phyloP scores from a whole-genome alignment of 2,329 filamentous ascomycete genomes.

The Helicocarpus griseus region DNA sequence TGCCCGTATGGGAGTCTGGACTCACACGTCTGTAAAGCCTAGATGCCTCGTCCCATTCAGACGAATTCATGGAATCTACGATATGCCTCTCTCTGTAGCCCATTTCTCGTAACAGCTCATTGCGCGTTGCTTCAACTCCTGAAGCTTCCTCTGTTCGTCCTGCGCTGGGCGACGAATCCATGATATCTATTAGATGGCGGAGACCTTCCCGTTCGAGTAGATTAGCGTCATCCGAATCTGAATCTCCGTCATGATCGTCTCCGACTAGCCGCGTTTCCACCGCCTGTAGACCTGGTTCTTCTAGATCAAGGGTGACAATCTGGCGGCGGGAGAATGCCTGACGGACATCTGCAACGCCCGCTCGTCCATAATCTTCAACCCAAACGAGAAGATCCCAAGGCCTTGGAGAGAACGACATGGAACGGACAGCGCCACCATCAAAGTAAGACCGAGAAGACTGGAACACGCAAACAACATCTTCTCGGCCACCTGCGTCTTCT shows the following conservation, averaged over 20 bases:
- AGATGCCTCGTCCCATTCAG: constrained; percentile 25
- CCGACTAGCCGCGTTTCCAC: constrained; percentile 23
- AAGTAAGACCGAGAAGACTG: constrained; percentile 63
- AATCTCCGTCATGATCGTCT: constrained; percentile 17
- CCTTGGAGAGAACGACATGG: constrained; percentile 84
- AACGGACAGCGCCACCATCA: constrained; percentile 70
- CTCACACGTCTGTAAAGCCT: constrained; percentile 23
- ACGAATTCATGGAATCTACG: constrained; percentile 34
- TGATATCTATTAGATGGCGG: constrained; percentile 17
- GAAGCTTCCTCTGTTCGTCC: constrained; percentile 11
- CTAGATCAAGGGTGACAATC: constrained; percentile 28
- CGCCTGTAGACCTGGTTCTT: constrained; percentile 25
- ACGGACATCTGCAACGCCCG: constrained; percentile 39
- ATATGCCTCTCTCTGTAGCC: constrained; percentile 34
- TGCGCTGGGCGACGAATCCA: constrained; percentile 9
- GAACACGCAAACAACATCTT: constrained; percentile 65
- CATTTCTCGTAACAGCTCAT: constrained; percentile 29
- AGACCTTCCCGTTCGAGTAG: not conserved
- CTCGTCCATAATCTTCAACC: constrained; percentile 67
- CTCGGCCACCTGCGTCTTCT: constrained; percentile 37
- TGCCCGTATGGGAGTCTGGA: constrained; percentile 19
- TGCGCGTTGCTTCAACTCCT: constrained; percentile 22
- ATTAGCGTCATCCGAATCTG: constrained; percentile 11
- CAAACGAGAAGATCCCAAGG: constrained; percentile 87
- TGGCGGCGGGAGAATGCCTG: constrained; percentile 37